phyloP scores from a whole-genome alignment of 176 grass and related monocot species.

The Pharus latifolius region DNA sequence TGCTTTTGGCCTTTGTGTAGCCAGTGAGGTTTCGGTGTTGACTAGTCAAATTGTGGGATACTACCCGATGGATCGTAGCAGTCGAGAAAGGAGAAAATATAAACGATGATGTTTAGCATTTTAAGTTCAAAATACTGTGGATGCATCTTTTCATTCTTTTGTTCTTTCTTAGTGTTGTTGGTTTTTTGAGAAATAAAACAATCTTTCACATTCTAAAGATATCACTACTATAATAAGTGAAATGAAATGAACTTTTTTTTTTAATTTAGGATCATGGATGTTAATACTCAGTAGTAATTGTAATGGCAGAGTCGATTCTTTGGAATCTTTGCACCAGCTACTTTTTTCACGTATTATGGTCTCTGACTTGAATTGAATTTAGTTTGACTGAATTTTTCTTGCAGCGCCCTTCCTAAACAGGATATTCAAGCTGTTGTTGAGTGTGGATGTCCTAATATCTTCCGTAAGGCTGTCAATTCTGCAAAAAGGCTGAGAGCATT shows the following conservation, averaged over 20 bases:
- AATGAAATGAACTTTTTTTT: no score
- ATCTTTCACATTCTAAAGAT: background rate
- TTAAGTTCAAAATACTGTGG: no score
- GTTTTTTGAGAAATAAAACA: no score
- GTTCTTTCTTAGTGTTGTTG: no score
- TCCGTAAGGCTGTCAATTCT: slow-evolving; percentile 67
- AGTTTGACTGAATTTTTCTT: slow-evolving; percentile 8
- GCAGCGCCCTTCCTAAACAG: slow-evolving; percentile 57
- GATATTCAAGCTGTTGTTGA: slow-evolving; percentile 66
- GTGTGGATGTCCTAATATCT: slow-evolving; percentile 63
- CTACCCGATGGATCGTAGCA: background rate
- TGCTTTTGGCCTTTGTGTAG: background rate
- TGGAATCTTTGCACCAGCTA: background rate
- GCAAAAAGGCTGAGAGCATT: slow-evolving; percentile 79
- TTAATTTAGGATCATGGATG: background rate
- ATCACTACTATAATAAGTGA: background rate
- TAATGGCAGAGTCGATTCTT: background rate
- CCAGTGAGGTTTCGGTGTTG: background rate
- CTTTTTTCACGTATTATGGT: background rate
- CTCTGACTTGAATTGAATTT: slow-evolving; percentile 18
- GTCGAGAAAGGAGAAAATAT: no score
- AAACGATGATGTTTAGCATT: no score
- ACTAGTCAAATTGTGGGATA: background rate
- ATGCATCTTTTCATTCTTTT: no score
- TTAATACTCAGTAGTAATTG: background rate